Conservation (phyloP, 768 basidiomycete genomes). For the Lentinula sp. region DNA sequence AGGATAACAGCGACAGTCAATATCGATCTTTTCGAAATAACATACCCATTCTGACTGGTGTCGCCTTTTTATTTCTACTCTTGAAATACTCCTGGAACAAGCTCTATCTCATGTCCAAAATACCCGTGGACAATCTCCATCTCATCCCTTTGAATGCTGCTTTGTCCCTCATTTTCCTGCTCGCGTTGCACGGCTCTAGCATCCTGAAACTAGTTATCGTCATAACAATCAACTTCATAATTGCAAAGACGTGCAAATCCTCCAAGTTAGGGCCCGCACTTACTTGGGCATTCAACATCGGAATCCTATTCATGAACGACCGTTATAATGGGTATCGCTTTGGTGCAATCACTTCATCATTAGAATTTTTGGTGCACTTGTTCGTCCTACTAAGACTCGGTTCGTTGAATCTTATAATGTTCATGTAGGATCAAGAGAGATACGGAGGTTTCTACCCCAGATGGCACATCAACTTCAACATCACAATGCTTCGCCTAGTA, state of each 20-base stretch:
- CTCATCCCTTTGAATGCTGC: conserved; percentile 47
- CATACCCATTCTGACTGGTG: conserved; percentile 52
- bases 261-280: conserved; percentile 42
- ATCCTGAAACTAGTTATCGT: conserved; percentile 73
- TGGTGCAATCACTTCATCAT: conserved; percentile 42
- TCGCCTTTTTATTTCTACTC: conserved; percentile 46
- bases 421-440: conserved; percentile 39
- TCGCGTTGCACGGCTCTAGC: conserved; percentile 77
- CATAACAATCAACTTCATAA: conserved; percentile 59
- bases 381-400: not conserved
- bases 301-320: conserved; percentile 74
- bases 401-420: not conserved
- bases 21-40: conserved; percentile 85
- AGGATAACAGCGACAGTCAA: conserved; percentile 94
- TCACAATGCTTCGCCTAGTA: conserved; percentile 89
- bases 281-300: conserved; percentile 77
- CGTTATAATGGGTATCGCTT: conserved; percentile 69
- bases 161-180: conserved; percentile 56
- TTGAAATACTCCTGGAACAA: conserved; percentile 47
- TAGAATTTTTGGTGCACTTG: conserved; percentile 42
- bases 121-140: conserved; percentile 17
- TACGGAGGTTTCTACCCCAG: conserved; percentile 77
- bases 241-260: conserved; percentile 42
- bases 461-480: conserved; percentile 94
- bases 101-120: conserved; percentile 11